Evolutionary conservation across 139 green algal species (phyloP), one percentile per base, ranked within the genome.

Genomic region (Tetradesmus obliquus): DNA sequence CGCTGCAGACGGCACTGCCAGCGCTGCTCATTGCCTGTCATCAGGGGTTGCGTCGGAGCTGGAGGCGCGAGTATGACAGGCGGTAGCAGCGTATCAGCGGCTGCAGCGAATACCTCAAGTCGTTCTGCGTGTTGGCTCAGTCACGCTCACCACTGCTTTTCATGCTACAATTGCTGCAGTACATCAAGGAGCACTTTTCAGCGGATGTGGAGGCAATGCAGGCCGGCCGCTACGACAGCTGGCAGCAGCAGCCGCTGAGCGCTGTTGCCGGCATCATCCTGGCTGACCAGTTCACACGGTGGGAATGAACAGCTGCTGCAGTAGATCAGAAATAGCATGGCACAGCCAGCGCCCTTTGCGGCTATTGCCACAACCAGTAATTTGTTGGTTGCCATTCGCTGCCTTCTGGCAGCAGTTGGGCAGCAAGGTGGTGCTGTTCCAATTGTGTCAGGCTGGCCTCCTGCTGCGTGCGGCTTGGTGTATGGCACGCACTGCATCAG

Each of bases 211-310:
- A 91, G 53, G 32, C 62, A 12, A 66, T 93, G 19, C 55, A n/a
- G 0, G 69, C 81, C 45, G 93, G 93, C 1, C 7, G 62, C 55
- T 93, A 92, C 71, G 93, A 93, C 72, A 32, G 58, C 24, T 95
- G 93, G 85, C 32, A 53, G 58, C 51, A 88, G 45, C 58, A 72
- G 55, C 69, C 86, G 45, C 79, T 57, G 17, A 87, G 32, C 3
- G 60, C 72, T 6, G 8, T 96, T 57, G 95, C 94, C 10, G 94
- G 92, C 8, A 93, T 96, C 79, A 89, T 97, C 17, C 79, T 97
- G 0, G 94, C 92, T 51, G 95, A 97, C 88, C 95, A 97, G 88
- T 94, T 97, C 60, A 91, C 83, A 22, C 84, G 88, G 88, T 92
- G 45, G 19, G 51, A 85, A 45, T 45, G 32, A 45, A 45, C 0